phyloP scores from a whole-genome alignment of 1,139 yeast species.

The Torulaspora globosa region DNA sequence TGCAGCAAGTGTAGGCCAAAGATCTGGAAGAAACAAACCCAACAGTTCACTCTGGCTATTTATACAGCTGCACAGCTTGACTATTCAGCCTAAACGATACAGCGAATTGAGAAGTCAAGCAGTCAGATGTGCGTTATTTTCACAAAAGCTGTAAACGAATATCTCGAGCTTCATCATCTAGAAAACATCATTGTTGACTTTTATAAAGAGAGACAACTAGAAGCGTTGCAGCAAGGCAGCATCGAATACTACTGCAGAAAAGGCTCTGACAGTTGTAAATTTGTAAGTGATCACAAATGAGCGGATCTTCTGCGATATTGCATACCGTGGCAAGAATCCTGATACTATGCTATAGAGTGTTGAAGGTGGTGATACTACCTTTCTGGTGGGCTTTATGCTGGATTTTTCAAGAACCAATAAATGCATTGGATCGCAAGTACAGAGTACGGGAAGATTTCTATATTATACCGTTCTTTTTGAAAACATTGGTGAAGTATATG shows the following conservation, averaged over 20 bases:
- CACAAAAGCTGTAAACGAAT: constrained; percentile 5
- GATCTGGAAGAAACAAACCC: neutral
- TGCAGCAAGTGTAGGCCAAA: neutral
- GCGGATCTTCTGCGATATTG: constrained; percentile 9
- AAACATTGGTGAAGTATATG: constrained; percentile 44
- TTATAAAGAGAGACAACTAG: neutral
- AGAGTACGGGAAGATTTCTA: constrained; percentile 53
- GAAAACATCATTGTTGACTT: neutral
- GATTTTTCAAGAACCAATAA: constrained; percentile 22
- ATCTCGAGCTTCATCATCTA: neutral
- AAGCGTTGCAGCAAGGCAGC: too few relatives aligned
- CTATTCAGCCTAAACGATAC: constrained; percentile 3
- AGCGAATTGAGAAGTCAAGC: neutral
- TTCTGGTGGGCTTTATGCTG: constrained; percentile 15
- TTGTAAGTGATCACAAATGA: neutral
- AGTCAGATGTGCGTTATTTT: constrained; percentile 5
- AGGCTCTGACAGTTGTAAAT: too few relatives aligned
- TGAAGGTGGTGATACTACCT: constrained; percentile 22
- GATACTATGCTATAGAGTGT: constrained; percentile 17
- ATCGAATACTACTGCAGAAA: too few relatives aligned
- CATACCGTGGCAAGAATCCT: constrained; percentile 20
- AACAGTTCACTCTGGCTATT: constrained; percentile 1
- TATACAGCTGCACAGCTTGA: constrained; percentile 1
- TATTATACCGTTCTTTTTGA: constrained; percentile 44
- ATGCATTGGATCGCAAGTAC: constrained; percentile 47